Base-by-base conservation (phyloP, 305 asterid species). In the Solanum aculeatissimum region DNA sequence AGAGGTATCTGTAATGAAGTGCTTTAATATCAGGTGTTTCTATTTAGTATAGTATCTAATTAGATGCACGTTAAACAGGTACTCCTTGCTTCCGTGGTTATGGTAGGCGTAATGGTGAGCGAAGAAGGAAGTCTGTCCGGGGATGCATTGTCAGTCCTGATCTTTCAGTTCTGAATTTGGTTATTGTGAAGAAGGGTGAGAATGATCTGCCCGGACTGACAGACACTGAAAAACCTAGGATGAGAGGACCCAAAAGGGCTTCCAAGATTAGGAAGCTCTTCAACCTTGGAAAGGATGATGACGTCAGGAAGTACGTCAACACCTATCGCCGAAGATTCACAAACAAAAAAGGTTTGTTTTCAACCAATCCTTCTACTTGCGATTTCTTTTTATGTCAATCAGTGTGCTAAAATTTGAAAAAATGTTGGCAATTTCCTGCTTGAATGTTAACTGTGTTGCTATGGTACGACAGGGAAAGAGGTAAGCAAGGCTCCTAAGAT, bases 231-330 rank as follows among this genome's bases (percentile, higher is more conserved):
- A 89, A 89, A 27, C 91, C 91, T 6, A 83, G 91, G 81, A 89
- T 89, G 91, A 89, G 89, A 38, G 91, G 91, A n/a, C 91, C 91
- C 63, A 89, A 89, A 82, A 89, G 91, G 83, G 91, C 91, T 35
- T 89, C 91, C 18, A 89, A 89, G 85, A 89, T 89, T 54, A 83
- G 91, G 80, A 89, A 89, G 87, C 88, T 89, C 58, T 87, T 89
- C 81, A 89, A 89, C 85, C 86, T 89, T 29, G 82, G 86, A 1
- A 89, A 89, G 69, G 91, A 89, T 1, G 91, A 89, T 51, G 91
- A 89, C 43, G 91, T 89, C 7, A 77, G 89, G 81, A 89, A 89
- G 85, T 89, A 89, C 6, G 89, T 89, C 21, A 89, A 89, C 85
- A 89, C 91, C 19, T 89, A 87, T 45, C 86, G 91, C 40, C 82